Base-by-base conservation (phyloP, 108 stramenopile genomes). In the Parmales sp. region DNA sequence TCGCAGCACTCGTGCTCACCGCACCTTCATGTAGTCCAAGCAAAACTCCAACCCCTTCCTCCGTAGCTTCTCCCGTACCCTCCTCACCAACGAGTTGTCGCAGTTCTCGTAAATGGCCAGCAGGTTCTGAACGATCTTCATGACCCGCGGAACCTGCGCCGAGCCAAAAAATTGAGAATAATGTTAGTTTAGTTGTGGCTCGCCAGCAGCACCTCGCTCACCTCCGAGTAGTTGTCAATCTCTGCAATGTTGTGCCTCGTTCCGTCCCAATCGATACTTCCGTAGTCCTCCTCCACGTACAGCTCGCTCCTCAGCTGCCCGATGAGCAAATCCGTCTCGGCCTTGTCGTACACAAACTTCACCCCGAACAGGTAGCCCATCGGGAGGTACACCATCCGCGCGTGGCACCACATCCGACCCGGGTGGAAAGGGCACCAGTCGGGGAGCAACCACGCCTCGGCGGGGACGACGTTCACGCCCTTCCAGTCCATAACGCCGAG, bases 371-470 rank as follows among this genome's bases (percentile, higher is more conserved):
- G 71, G 69, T 93, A 94, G 39, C 90, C 85, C 95, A 96, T 96
- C 31, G 97, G 95, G 11, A 99, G 74, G 72, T 96, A 97, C 20
- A 99, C 98, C 98, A 99, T 99, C 25, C 98, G 85, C 26, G 86
- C 88, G 73, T 99, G 98, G 71, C 98, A 99, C 98, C 98, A 99
- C 78, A 99, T 82, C 9, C 94, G 78, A 44, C 94, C 91, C 16
- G 98, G 98, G 81, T 97, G 95, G 74, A 99, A 96, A 11, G 95
- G 94, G 72, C 91, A 91, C 95, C 95, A 99, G 43, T 93, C 83
- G 16, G 98, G 98, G 25, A 99, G 83, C 20, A 97, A 75, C 96
- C 95, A 97, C 91, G 97, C 92, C 85, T 99, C 98, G 11, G 94
- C 86, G 13, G 95, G 95, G 0, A 92, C 88, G 37, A 86, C 83